Conservation (phyloP, 2,329 filamentous ascomycete genomes). For the Cordyceps sp. region DNA sequence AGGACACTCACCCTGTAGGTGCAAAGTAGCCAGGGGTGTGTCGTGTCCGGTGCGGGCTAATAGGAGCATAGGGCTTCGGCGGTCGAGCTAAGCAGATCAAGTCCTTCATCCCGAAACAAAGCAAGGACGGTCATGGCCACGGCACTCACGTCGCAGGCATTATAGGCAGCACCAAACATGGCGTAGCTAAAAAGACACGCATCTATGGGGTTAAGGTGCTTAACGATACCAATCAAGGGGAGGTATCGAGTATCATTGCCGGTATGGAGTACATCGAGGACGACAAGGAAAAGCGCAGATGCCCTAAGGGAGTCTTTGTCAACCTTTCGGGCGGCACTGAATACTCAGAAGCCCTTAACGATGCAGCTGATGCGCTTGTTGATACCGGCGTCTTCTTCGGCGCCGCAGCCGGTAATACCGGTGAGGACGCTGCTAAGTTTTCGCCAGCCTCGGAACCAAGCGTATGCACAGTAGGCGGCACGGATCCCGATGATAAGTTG, state of each 20-base stretch:
- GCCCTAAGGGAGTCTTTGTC: constrained; percentile 24
- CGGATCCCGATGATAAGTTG: background rate
- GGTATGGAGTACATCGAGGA: constrained; percentile 19
- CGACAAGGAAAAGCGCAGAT: constrained; percentile 9
- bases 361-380: constrained; percentile 24
- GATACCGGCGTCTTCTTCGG: constrained; percentile 26
- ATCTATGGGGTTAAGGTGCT: constrained; percentile 23
- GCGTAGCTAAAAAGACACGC: constrained; percentile 21
- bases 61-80: constrained; percentile 15
- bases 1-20: background rate
- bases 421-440: constrained; percentile 1
- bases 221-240: constrained; percentile 14
- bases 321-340: constrained; percentile 29
- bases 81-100: constrained; percentile 19
- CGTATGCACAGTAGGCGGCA: constrained; percentile 6
- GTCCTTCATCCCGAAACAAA: constrained; percentile 14
- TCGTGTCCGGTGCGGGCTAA: too few relatives aligned
- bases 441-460: constrained; percentile 7
- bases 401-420: constrained; percentile 31
- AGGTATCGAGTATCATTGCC: constrained; percentile 18
- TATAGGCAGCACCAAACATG: constrained; percentile 16
- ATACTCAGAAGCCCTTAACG: constrained; percentile 13
- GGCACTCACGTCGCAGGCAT: constrained; percentile 18
- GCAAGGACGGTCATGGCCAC: constrained; percentile 10
- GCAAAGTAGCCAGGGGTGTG: too few relatives aligned